Evolutionary conservation across 192 early-diverging fungal genomes (phyloP).

Genomic region (Backusella luteola): DNA sequence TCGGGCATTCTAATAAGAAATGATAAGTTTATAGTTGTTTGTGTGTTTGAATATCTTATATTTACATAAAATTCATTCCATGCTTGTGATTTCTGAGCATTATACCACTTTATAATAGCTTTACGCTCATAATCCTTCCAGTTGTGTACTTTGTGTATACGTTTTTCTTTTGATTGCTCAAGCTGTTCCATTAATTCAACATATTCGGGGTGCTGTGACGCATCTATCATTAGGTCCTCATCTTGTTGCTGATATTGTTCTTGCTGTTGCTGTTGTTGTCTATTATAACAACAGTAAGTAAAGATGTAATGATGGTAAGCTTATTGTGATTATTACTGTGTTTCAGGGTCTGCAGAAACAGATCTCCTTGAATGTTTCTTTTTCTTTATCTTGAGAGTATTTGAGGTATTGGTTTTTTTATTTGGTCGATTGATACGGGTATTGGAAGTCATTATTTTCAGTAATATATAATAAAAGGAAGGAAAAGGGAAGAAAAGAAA

Average conservation of each 20-base stretch:
- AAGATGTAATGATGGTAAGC: background rate
- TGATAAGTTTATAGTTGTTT: background rate
- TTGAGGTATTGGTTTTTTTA: background rate
- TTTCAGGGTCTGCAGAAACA: background rate
- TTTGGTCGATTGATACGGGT: background rate
- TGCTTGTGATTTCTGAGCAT: conserved; percentile 16
- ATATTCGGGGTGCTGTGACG: conserved; percentile 15
- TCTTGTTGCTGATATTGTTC: background rate
- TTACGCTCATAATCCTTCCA: conserved; percentile 1
- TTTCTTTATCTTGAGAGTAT: background rate
- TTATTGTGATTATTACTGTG: conserved; percentile 1
- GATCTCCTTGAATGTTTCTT: background rate
- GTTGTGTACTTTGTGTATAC: background rate
- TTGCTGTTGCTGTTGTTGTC: background rate
- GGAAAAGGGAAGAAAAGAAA: background rate
- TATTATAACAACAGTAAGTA: background rate
- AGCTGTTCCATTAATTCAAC: conserved; percentile 6
- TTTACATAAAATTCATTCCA: conserved; percentile 18
- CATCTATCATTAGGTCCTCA: background rate
- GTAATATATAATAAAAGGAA: background rate
- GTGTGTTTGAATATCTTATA: background rate
- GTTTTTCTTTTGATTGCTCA: background rate
- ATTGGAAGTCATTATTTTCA: background rate
- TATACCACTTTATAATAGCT: conserved; percentile 1
- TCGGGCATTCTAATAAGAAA: background rate